Evolutionary conservation across 1,284 basidiomycete species (phyloP), one percentile per base, ranked within the genome.

Genomic region (Schizopora paradoxa): DNA sequence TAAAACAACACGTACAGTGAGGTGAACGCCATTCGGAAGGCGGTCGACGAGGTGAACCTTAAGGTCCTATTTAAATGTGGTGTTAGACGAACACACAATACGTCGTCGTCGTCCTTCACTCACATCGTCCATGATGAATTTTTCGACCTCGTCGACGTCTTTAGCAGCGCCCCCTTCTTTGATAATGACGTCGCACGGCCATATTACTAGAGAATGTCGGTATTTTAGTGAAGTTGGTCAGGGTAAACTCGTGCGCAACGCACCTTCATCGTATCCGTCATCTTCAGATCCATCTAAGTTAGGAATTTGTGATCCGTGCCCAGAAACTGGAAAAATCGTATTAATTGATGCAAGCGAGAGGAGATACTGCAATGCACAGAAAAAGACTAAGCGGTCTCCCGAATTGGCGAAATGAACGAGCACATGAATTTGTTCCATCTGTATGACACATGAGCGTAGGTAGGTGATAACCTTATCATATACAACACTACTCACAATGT

Each of bases 181-280:
- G 13, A n/a, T n/a, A n/a, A n/a, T n/a, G n/a, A 51, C 35, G 28
- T 51, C 49, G 6, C n/a, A 5, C 3, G 49, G 49, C 49, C 49
- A 51, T 8, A 51, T 51, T 14, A 51, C 49, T 51, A 6, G 10
- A 35, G 14, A 10, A 19, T 14, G 3, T 14, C 14, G 18, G 7
- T 22, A 6, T n/a, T 19, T 14, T 6, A 35, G 33, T 22, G 4
- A 10, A 5, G 33, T 3, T 19, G 6, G 28, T n/a, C 6, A 35
- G 33, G 3, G 14, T 6, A 6, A 35, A 10, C 22, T 6, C 11
- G 6, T n/a, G 26, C 14, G n/a, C 18, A 8, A 22, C 23, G 22
- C 38, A 51, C 51, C 51, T 43, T 54, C 52, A 28, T 54, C 52
- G 18, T 29, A 18, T 4, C 51, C 51, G 29, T 54, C 52, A 4